Base-by-base conservation (phyloP, 257 asterid species). In the Buddleja alternifolia region DNA sequence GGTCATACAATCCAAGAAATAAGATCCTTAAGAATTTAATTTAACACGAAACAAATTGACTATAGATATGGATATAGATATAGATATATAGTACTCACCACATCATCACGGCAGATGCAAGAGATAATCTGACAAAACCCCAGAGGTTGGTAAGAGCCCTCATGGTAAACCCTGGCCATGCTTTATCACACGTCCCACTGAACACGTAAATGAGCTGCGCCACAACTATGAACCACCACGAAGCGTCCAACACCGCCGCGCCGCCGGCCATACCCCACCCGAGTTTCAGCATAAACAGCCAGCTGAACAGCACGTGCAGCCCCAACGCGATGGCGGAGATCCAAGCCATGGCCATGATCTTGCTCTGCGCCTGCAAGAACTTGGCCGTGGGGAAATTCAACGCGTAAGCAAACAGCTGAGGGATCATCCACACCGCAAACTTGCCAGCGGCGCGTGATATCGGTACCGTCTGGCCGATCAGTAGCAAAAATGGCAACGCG, bases 301-400 rank as follows among this genome's bases (percentile, higher is more conserved):
- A 87, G 63, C 89, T 83, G 6, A 87, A 60, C 0, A 79, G 15
- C 0, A 74, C 17, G 44, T 87, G 95, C 32, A 72, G 40, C 6
- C 29, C 73, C 4, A 87, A 10, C 0, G 69, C 86, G 34, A 56
- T 74, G 0, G 69, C 83, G 4, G 95, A 44, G 24, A 85, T 81
- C 69, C 61, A 67, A 5, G 82, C 82, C 71, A 60, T 73, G 0
- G 84, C 88, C 84, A 74, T 84, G 32, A 84, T 80, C 73, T 84
- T 84, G 85, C 94, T 87, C 46, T 86, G 90, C 1, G 93, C 81
- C 70, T 86, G 93, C 67, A 86, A 50, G 66, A 84, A 86, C 67
- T 82, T 86, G n/a, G 81, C 86, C 11, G 76, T 82, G 0, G 93
- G 88, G 52, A 86, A 86, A 58, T 82, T 81, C 25, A 84, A 4